Percentiles rank a stretch among this genome's conserved stretches.
phyloP scores from a whole-genome alignment of 495 filamentous ascomycete genomes.

The Zalerion maritima region DNA sequence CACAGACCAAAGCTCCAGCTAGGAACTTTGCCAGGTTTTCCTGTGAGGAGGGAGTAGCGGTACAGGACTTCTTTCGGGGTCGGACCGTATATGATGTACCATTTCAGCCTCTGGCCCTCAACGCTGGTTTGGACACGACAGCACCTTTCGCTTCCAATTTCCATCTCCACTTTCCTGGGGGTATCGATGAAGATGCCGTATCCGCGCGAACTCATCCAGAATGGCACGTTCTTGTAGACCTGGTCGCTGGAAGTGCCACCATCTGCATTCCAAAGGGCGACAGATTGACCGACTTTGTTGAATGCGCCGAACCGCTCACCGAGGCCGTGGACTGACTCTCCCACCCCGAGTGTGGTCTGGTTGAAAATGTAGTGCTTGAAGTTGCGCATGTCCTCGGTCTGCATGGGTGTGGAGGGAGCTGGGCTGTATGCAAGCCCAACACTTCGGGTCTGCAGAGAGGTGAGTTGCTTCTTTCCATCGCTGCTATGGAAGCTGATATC shows the following conservation, averaged over 20 bases:
- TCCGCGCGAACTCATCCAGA: slow-evolving; percentile 51
- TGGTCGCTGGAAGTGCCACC: slow-evolving; percentile 56
- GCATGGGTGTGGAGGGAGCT: slow-evolving; percentile 31
- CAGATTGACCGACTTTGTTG: slow-evolving; percentile 52
- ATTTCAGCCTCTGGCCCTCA: slow-evolving; percentile 42
- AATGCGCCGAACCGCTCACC: slow-evolving; percentile 59
- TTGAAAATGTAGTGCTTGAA: slow-evolving; percentile 47
- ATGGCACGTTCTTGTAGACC: slow-evolving; percentile 62
- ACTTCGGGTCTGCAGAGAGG: slow-evolving; percentile 44
- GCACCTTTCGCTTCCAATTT: slow-evolving; percentile 53
- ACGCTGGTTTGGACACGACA: slow-evolving; percentile 50
- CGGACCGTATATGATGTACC: slow-evolving; percentile 52
- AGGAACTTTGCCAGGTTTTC: slow-evolving; percentile 42
- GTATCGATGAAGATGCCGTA: slow-evolving; percentile 61
- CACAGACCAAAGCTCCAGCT: slow-evolving; percentile 59
- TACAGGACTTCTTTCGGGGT: slow-evolving; percentile 52
- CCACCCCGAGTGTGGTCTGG: slow-evolving; percentile 45
- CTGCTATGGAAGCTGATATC: slow-evolving; percentile 39
- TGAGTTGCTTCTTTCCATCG: slow-evolving; percentile 34
- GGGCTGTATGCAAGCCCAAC: slow-evolving; percentile 42
- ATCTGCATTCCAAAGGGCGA: slow-evolving; percentile 59
- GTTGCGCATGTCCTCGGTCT: slow-evolving; percentile 38
- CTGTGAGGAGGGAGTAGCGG: slow-evolving; percentile 48
- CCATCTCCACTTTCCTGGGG: slow-evolving; percentile 43
- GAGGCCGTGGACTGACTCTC: slow-evolving; percentile 54